Base-by-base conservation (phyloP, 2,329 filamentous ascomycete genomes). In the Teratosphaeria viscida region DNA sequence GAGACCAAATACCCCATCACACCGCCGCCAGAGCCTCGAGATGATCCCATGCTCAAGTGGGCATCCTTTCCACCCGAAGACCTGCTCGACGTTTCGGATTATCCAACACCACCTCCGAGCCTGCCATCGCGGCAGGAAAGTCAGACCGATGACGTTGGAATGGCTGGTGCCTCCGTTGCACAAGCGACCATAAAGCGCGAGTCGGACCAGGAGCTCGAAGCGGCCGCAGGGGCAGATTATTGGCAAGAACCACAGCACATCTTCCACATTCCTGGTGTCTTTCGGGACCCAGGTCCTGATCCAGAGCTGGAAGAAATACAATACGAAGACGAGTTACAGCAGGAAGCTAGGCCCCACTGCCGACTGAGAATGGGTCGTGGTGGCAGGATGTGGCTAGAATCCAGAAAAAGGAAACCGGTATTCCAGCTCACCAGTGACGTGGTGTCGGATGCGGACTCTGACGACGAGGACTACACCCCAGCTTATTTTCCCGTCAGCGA, bases 381-480 rank as follows among this genome's bases (percentile, higher is more conserved):
- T 63, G 90, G 91, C 63, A 85, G 92, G 47, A 74, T 95, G 65
- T 90, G 91, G 82, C 90, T 97, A 65, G 94, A 97, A 75, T 86
- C 67, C 60, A 64, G 69, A 35, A 69, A 68, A 56, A 63, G 66
- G 14, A 62, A 64, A 59, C 62, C 64, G 16, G 57, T 52, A 29
- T 66, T 67, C 23, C 60, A 67, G 12, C 60, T 69, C 47, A 63
- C 62, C 43, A 65, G 63, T 34, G 71, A 69, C 34, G 72, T 74
- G 19, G 69, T 74, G 62, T 96, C 88, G 82, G 95, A 91, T 75
- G 95, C 90, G 75, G 90, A 95, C 67, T 89, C 91, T 62, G 34
- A 37, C 53, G 53, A 55, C 19, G 53, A 55, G 23, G 83, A 86
- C 59, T 81, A 86, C 27, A 79, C 85, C 61, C 91, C 65, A 32